A percentile compares a stretch with the other conserved stretches of the same genome.
Conservation (phyloP, 331 rosid species). For the Stylosanthes scabra region DNA sequence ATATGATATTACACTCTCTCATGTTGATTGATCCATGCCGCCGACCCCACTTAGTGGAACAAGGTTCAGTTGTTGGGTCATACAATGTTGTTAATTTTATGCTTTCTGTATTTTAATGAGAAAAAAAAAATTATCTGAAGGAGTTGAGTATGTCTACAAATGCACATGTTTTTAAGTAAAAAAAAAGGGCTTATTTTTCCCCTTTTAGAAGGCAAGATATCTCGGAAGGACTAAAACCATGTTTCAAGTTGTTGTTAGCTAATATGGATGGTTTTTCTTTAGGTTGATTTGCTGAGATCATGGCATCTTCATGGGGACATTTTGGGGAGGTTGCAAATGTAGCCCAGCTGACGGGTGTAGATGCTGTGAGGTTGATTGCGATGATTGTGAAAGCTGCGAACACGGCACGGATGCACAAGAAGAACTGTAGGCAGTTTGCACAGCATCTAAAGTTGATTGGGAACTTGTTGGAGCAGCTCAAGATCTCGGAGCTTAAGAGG, state of each 20-base stretch:
- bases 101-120: too few species aligned
- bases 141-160: not conserved
- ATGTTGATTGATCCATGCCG: too few species aligned
- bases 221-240: not conserved
- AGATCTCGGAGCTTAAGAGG: conserved; percentile 92
- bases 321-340: conserved; percentile 85
- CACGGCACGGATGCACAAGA: conserved; percentile 95
- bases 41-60: too few species aligned
- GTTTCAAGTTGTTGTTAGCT: conserved; percentile 28
- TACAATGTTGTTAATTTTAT: too few species aligned
- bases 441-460: conserved; percentile 92
- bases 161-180: not conserved
- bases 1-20: not conserved
- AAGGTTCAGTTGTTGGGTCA: too few species aligned
- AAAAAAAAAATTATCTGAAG: not conserved
- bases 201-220: not conserved
- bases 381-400: conserved; percentile 90
- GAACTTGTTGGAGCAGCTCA: conserved; percentile 90
- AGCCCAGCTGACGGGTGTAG: conserved; percentile 89
- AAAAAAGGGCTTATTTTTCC: not conserved
- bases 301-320: conserved; percentile 85
- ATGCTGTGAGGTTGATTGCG: conserved; percentile 78
- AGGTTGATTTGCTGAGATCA: conserved; percentile 47
- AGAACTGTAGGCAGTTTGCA: conserved; percentile 91
- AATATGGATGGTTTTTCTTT: conserved; percentile 18